These are phyloP conservation scores for Komagataella populi DNA, from an alignment of 805 yeast species.

Conservation along the genomic window DNA sequence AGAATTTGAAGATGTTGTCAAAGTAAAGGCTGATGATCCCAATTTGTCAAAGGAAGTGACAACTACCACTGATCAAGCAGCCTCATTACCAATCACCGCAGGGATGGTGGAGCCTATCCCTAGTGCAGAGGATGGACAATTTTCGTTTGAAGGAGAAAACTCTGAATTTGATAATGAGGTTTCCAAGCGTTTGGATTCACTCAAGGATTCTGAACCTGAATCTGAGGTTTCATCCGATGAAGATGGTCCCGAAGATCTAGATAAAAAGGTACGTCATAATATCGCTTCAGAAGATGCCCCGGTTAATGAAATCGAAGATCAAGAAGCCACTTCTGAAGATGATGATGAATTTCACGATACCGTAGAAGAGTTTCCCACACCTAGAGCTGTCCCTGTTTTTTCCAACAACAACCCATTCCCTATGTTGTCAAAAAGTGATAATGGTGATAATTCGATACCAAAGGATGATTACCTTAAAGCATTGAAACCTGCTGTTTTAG, in stretches of 20 bases:
- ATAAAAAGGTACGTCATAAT: neutral
- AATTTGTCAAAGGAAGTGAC: slow-evolving; percentile 7
- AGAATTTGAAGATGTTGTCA: slow-evolving; percentile 3
- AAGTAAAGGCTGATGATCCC: neutral
- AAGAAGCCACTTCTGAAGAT: neutral
- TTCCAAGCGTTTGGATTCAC: neutral
- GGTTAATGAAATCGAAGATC: neutral
- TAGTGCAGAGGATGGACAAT: neutral
- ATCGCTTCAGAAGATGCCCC: neutral
- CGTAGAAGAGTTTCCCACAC: neutral
- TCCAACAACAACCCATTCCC: slow-evolving; percentile 29
- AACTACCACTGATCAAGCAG: neutral
- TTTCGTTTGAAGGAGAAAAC: neutral
- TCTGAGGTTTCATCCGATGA: slow-evolving; percentile 1
- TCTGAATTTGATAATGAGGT: neutral
- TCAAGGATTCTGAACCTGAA: neutral
- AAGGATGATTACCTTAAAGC: slow-evolving; percentile 15
- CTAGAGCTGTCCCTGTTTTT: neutral
- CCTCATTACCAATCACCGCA: neutral
- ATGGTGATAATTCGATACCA: slow-evolving; percentile 33
- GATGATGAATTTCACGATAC: slow-evolving; percentile 2
- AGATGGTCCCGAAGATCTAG: slow-evolving; percentile 5
- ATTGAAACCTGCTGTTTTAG: neutral
- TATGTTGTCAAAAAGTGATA: slow-evolving; percentile 42
- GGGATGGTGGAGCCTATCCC: neutral